These are phyloP conservation scores for Yamadazyma sp. DNA, from an alignment of 805 yeast genomes.

Conservation along the genomic window DNA sequence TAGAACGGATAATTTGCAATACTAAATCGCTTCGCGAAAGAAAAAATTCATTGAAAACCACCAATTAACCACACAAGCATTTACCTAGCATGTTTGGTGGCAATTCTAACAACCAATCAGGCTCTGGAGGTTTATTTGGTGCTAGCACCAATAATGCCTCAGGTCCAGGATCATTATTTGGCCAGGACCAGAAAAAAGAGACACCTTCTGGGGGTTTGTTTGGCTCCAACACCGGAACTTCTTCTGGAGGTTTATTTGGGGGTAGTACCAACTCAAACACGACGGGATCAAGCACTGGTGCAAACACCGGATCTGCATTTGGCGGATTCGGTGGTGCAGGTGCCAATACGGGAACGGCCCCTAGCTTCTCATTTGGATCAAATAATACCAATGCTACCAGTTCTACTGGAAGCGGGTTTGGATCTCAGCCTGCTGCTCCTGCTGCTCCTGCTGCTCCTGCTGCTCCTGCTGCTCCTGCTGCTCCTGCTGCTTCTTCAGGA, in stretches of 20 bases:
- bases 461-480: constrained; percentile 12
- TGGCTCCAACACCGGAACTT: constrained; percentile 1
- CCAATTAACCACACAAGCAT: background rate
- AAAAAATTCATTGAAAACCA: background rate
- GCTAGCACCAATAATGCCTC: constrained; percentile 2
- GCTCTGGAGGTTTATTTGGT: constrained; percentile 23
- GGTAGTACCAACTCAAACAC: constrained; percentile 12
- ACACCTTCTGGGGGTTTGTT: constrained; percentile 1
- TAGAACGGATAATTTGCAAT: no score
- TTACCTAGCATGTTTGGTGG: constrained; percentile 10
- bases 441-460: constrained; percentile 16
- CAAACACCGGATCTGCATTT: constrained; percentile 14
- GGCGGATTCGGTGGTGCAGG: constrained; percentile 8
- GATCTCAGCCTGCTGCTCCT: background rate
- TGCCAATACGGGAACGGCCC: constrained; percentile 7
- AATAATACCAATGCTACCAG: constrained; percentile 1
- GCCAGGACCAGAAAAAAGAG: constrained; percentile 1
- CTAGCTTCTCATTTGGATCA: constrained; percentile 22
- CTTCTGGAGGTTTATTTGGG: constrained; percentile 17
- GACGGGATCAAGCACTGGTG: constrained; percentile 2
- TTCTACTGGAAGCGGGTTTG: no score
- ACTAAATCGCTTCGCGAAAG: no score
- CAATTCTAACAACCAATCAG: constrained; percentile 7
- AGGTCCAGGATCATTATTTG: constrained; percentile 6
- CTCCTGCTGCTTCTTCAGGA: constrained; percentile 4